Conservation (phyloP, 2,329 filamentous ascomycete genomes). For the Colletotrichum sojae region DNA sequence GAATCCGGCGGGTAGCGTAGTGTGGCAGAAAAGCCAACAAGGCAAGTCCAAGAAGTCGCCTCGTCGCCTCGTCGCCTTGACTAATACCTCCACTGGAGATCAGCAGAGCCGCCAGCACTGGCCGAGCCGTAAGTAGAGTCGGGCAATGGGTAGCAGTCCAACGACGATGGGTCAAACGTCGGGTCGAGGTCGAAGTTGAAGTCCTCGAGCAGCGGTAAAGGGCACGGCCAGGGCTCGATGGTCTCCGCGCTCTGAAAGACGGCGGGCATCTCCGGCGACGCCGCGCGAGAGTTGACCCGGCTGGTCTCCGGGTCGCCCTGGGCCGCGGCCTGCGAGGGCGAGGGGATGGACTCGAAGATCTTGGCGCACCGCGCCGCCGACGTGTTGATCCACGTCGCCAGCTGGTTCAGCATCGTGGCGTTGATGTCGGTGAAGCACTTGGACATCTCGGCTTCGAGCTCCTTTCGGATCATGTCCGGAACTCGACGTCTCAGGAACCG, state of each 20-base stretch:
- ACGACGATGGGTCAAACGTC: not conserved
- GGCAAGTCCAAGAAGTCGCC: not conserved
- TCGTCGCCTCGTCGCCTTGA: not conserved
- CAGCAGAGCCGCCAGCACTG: not conserved
- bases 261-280: not conserved
- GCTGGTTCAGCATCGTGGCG: not conserved
- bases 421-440: conserved; percentile 42
- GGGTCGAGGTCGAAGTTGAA: not conserved
- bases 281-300: not conserved
- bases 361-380: conserved; percentile 6
- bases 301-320: conserved; percentile 17
- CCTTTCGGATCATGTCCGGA: conserved; percentile 48
- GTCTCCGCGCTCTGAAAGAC: not conserved
- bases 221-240: not conserved
- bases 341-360: conserved; percentile 25
- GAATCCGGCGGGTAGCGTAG: no score
- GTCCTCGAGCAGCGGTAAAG: not conserved
- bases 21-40: not conserved
- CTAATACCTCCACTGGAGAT: not conserved
- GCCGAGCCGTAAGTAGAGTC: conserved; percentile 7
- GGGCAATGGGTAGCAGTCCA: not conserved
- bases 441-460: conserved; percentile 48
- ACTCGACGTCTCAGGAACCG: conserved; percentile 49
- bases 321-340: conserved; percentile 3
- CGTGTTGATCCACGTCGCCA: conserved; percentile 9